Evolutionary conservation across 208 protist species (phyloP).

Genomic region (Trypanosoma caninum): DNA sequence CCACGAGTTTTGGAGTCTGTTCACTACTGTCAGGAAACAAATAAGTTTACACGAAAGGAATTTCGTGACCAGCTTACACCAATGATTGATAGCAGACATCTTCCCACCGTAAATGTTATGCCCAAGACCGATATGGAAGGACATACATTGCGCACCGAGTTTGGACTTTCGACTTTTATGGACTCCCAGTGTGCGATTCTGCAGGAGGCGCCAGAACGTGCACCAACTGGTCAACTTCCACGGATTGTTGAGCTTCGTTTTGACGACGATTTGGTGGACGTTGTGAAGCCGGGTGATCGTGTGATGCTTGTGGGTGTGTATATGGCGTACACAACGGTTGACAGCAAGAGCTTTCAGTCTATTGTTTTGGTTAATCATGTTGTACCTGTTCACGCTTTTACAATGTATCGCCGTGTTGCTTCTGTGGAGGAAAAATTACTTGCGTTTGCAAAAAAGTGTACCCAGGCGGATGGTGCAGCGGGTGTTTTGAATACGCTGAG

Average conservation of each 20-base stretch:
- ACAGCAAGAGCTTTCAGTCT: conserved; percentile 90
- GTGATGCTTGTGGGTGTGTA: conserved; percentile 95
- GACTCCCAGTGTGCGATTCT: conserved; percentile 95
- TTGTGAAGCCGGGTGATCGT: conserved; percentile 96
- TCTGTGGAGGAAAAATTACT: conserved; percentile 64
- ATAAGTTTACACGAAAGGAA: conserved; percentile 79
- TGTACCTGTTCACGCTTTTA: conserved; percentile 52
- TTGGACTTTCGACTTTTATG: conserved; percentile 96
- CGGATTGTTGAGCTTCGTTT: conserved; percentile 97
- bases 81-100: conserved; percentile 73
- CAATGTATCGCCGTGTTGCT: conserved; percentile 37
- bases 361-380: conserved; percentile 95
- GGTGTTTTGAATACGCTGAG: conserved; percentile 81
- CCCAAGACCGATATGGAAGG: conserved; percentile 94
- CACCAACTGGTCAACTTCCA: conserved; percentile 98
- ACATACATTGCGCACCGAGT: conserved; percentile 96
- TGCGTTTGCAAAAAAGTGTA: conserved; percentile 67
- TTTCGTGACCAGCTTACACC: conserved; percentile 96
- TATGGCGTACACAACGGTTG: conserved; percentile 85
- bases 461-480: conserved; percentile 51
- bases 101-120: conserved; percentile 92
- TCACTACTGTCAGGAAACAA: conserved; percentile 95
- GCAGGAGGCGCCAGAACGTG: conserved; percentile 98
- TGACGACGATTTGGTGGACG: conserved; percentile 97
- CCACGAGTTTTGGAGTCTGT: conserved; percentile 88